Base-by-base conservation (phyloP, 106 monocot species). In the Cymbidium sinense region DNA sequence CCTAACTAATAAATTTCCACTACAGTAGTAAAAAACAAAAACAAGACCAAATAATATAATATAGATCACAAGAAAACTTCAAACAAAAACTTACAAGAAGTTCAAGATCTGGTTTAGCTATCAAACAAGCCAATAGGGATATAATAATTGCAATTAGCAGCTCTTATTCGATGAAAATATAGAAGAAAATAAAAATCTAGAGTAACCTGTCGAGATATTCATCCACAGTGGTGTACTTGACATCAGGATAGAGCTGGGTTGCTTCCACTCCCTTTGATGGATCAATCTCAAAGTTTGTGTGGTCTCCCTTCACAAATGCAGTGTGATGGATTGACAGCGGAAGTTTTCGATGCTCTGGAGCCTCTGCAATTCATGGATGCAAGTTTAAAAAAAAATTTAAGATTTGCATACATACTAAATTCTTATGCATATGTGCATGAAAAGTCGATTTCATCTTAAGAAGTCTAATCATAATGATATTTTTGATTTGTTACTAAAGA, bases 211-310 rank as follows among this genome's bases (percentile, higher is more conserved):
- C 47, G 41, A 95, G 86, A 61, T 84, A 83, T 50, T 91, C 83
- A 62, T 88, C 85, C 3, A 91, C 86, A 2, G 91, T 91, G 28
- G 77, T 89, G 81, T 95, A 86, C 58, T 88, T 90, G 44, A 92
- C 84, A 65, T 95, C 92, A n/a, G n/a, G 92, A 65, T 90, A 95
- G 39, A 95, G 89, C 73, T 83, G 75, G 34, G 83, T 80, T 7
- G 88, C 92, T 76, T 95, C 95, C 77, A 88, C 88, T 29, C 95
- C 92, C 30, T 83, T 76, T 30, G 77, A 84, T 27, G 84, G 89
- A 11, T 95, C 83, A 21, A 92, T 92, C 2, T 86, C 54, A 74
- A 92, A 92, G 83, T 95, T 90, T 11, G 88, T 90, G 13, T 84
- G 84, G 43, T 90, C 88, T 9, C 88, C 92, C 77, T 86, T 89